Base-by-base conservation (phyloP, 2,329 filamentous ascomycete genomes). In the Diaporthe caulivora region DNA sequence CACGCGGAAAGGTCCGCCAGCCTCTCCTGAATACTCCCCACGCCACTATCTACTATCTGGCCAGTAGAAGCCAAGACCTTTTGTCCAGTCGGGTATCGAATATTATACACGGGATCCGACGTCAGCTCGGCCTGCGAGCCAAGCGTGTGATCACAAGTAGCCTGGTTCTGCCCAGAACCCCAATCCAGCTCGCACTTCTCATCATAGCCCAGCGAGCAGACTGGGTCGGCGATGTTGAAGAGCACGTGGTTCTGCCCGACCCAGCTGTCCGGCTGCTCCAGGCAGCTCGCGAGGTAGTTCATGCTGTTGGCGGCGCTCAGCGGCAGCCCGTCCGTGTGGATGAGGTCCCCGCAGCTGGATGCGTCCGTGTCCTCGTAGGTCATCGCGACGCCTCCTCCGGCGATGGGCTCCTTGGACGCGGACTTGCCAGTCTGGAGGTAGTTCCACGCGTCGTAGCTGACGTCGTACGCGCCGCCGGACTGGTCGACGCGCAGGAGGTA, bases 381-480 rank as follows among this genome's bases (percentile, higher is more conserved):
- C 82, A 90, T 89, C 26, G 82, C 80, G 29, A 88, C 77, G 15
- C 82, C 82, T 26, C 88, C 89, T 62, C 88, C 89, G 2, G 82
- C 79, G 3, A 80, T 81, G 34, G 88, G 87, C 58, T 84, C 80
- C 18, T 84, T 79, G 1, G 82, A 82, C 5, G 89, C 89, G 3
- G 83, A 82, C 69, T 85, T 72, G 71, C 87, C 87, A 0, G 85
- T 87, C 64, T 81, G 78, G n/a, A 79, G 86, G 77, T 87, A 87
- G 82, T 90, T 90, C 87, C 88, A 91, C 62, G 89, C 88, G 75
- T 91, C 89, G 82, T 90, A 91, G 72, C 74, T 75, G 24, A 75
- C 70, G 37, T 91, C 89, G 80, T 88, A 81, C 51, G 89, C 89
- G 69, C 88, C 88, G 58, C 82, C 84, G 0, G 88, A 90, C 64